Evolutionary conservation across 2,329 filamentous ascomycete genomes (phyloP), one percentile per base, ranked within the genome.

Genomic region (Dothidotthia symphoricarpi): DNA sequence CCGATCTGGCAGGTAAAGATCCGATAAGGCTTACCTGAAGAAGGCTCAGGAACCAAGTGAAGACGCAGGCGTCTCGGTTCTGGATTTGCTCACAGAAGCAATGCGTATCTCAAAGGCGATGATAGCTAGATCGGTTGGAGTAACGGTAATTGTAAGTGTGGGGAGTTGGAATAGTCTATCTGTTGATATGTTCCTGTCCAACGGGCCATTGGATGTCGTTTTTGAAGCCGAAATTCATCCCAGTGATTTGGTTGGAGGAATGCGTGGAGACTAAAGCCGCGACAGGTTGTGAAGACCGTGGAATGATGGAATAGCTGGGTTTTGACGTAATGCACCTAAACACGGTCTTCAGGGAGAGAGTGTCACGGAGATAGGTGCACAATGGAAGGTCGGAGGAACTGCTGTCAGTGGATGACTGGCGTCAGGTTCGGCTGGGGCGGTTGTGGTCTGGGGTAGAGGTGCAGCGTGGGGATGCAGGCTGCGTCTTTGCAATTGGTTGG

Each of bases 131-230:
- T 22, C 5, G 19, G 44, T 48, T 43, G 44, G 51, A 36, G 26
- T 34, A 28, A 33, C 15, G 27, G 31, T 25, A 36, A 39, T 28
- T 43, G 15, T 15, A 47, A 41, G 43, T 49, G 55, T 51, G 53
- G 49, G 49, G 55, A n/a, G 42, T 19, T 25, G 16, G 8, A 28
- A 12, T 25, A 16, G n/a, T n/a, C 43, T 57, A 57, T 49, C 68
- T 64, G 49, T 71, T 70, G 58, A 70, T 68, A 51, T 67, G 61
- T 53, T 70, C 68, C 63, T 69, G 68, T 69, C 68, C 68, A 29
- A 69, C 66, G 47, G 68, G 68, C 68, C 68, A 71, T 56, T 68
- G 64, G 44, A 47, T 60, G 47, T 66, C 44, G 56, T 66, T 66
- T 48, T 69, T 69, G 55, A 69, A 69, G 53, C 54, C 51, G 49